Conservation (phyloP, 2,329 filamentous ascomycete species). For the Dothideomycetes sp. region DNA sequence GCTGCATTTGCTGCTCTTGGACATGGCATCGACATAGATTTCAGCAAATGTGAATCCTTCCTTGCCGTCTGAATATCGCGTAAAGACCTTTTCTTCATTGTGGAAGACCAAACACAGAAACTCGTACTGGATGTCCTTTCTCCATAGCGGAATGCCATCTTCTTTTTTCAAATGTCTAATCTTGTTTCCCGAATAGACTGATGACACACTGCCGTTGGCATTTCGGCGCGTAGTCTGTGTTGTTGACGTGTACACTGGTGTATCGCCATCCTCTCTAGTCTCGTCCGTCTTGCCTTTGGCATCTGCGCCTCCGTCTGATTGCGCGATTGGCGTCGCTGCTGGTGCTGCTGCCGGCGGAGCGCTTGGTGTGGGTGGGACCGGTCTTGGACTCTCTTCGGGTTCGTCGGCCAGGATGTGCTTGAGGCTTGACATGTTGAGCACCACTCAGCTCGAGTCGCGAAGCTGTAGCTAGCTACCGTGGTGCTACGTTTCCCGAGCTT, state of each 20-base stretch:
- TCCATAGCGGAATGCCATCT: constrained; percentile 77
- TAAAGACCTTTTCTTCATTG: constrained; percentile 67
- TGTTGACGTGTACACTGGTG: constrained; percentile 35
- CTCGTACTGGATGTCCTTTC: constrained; percentile 80
- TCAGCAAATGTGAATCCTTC: constrained; percentile 74
- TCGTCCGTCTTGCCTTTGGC: constrained; percentile 7
- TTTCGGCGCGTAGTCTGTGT: constrained; percentile 46
- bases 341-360: constrained; percentile 11
- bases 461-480: neutral
- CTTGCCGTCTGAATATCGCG: constrained; percentile 76
- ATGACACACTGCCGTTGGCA: constrained; percentile 54
- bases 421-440: constrained; percentile 5
- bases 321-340: constrained; percentile 4
- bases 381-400: constrained; percentile 9
- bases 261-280: constrained; percentile 9
- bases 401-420: constrained; percentile 18
- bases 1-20: constrained; percentile 95
- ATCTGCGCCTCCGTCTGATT: neutral
- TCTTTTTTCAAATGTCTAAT: constrained; percentile 81
- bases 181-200: constrained; percentile 61
- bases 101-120: constrained; percentile 74
- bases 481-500: no score
- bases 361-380: constrained; percentile 1
- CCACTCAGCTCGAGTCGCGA: neutral
- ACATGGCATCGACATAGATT: constrained; percentile 97